Evolutionary conservation across 768 basidiomycete genomes (phyloP), one percentile per base, ranked within the genome.

Genomic region (Hygrocybe coccinea): DNA sequence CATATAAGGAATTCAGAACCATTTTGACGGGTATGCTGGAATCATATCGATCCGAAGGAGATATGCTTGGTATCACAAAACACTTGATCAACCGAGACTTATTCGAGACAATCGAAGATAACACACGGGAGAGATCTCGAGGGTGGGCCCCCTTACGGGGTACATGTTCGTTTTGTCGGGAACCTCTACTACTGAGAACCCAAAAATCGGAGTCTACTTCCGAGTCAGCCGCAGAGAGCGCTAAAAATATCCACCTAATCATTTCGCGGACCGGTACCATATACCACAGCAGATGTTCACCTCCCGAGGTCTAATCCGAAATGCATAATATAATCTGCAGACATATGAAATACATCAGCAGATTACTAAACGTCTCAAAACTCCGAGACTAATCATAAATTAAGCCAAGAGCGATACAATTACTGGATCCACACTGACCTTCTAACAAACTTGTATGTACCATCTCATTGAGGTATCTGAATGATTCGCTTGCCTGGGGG

Each of bases 21-120:
- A 94, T 99, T 57, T 76, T 99, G 29, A 86, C 85, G 0, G 89
- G 91, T n/a, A 99, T 98, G 91, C 71, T 98, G 62, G 93, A 95
- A 64, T 88, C 92, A 2, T 98, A 97, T 72, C 84, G 87, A 37
- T 84, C 88, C 3, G 95, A 99, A 60, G 91, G 89, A 24, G 95
- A 97, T 60, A 83, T 95, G 78, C 74, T 98, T 22, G 71, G 77
- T 41, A 93, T 95, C 62, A 89, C 92, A 21, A 90, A 87, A 59
- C 83, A 84, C 57, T 73, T 98, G 44, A 75, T 94, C 41, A 81
- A 88, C 58, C 79, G 87, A 33, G 95, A 98, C 67, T 71, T 95
- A 47, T 94, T 90, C 60, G 82, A 85, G 54, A 79, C 80, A 0
- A 74, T 95, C 45, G 82, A 85, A 36, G 75, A 83, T 54, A 71